Evolutionary conservation across 1,139 yeast species (phyloP).

Genomic region (Zhuliangozyma parablackwelliae): DNA sequence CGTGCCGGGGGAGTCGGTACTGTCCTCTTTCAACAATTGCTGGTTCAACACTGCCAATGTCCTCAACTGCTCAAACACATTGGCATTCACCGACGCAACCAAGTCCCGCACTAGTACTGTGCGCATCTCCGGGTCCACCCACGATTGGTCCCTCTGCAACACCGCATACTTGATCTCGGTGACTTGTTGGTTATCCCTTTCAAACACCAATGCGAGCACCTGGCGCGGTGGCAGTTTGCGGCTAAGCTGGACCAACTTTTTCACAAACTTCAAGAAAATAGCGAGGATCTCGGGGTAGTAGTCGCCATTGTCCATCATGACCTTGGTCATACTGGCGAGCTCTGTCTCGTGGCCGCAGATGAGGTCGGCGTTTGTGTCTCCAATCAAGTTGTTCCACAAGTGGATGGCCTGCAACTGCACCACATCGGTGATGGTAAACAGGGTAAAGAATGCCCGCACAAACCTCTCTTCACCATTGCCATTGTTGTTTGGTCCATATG

Average conservation of each 20-base stretch:
- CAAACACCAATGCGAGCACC: not conserved
- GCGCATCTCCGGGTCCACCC: not conserved
- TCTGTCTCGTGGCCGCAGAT: slow-evolving; percentile 10
- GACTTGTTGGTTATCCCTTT: slow-evolving; percentile 1
- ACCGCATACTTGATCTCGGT: slow-evolving; percentile 6
- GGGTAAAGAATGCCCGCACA: too few species aligned
- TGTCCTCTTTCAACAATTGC: slow-evolving; percentile 6
- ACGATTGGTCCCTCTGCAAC: slow-evolving; percentile 1
- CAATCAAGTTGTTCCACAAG: slow-evolving; percentile 28
- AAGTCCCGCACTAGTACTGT: slow-evolving; percentile 1
- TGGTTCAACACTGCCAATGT: slow-evolving; percentile 23
- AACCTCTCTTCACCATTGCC: too few species aligned
- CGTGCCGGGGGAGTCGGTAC: slow-evolving; percentile 9
- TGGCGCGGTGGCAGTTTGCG: not conserved
- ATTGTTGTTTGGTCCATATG: too few species aligned
- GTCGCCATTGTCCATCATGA: slow-evolving; percentile 30
- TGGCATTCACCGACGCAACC: slow-evolving; percentile 1
- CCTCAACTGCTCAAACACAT: slow-evolving; percentile 23
- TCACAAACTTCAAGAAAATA: slow-evolving; percentile 26
- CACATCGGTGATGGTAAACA: slow-evolving; percentile 18
- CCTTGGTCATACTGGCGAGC: slow-evolving; percentile 21
- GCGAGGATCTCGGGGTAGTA: slow-evolving; percentile 34
- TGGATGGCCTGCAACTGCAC: slow-evolving; percentile 39
- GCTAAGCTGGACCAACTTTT: slow-evolving; percentile 20
- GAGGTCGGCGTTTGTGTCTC: slow-evolving; percentile 11